Base-by-base conservation (phyloP, 805 yeast genomes). In the Wickerhamomyces queroliae region DNA sequence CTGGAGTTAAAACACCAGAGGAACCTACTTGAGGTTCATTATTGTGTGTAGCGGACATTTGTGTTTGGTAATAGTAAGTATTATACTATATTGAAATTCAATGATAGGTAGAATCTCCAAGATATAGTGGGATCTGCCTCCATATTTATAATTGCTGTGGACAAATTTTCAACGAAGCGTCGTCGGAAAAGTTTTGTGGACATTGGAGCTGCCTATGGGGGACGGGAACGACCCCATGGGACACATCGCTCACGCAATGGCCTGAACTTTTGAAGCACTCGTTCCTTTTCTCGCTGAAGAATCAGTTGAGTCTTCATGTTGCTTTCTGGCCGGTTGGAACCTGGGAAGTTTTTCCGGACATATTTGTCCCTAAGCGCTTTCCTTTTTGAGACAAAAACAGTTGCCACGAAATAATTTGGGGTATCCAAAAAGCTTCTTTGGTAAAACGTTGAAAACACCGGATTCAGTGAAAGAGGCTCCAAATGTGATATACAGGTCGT, bases 1-100 rank as follows among this genome's bases (percentile, higher is more conserved):
- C 32, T 31, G 36, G 35, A 24, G 39, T 31, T 20, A 29, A 23
- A 12, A 29, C 29, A 29, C 38, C 38, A 17, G 38, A 36, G 8
- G 36, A 34, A 7, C 10, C 18, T 11, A 19, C 34, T 31, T 31
- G 34, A 19, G 34, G 34, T 19, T 19, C 34, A 16, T 12, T 5
- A 31, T 19, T 20, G 5, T 19, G n/a, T 31, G 7, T 12, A 31
- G 23, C 34, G 3, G 34, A 31, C 34, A 31, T 29, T 29, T 23
- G 9, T 9, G 9, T 12, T 23, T 9, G 12, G 9, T 23, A 23
- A 23, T 23, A 23, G 9, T 23, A 23, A 9, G 12, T 23, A 9
- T 23, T 23, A 23, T 23, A 9, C 26, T 23, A 23, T n/a, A n/a
- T n/a, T n/a, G n/a, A n/a, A n/a, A n/a, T n/a, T n/a, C n/a, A n/a